Evolutionary conservation across 768 basidiomycete species (phyloP).

Genomic region (Wakefieldia striispora): DNA sequence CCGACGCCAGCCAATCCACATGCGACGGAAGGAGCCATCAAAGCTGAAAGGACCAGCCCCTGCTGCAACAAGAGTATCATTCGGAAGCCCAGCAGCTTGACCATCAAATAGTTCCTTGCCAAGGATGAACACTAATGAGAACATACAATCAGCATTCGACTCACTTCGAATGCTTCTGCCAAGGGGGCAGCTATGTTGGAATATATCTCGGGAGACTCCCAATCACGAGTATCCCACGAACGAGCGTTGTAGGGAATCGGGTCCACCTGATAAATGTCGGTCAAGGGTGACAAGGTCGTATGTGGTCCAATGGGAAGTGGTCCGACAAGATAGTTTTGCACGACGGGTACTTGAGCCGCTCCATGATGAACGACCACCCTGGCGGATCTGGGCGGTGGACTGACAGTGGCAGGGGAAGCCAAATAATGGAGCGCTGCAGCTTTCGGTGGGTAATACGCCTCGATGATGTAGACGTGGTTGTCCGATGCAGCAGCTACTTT

Average conservation of each 20-base stretch:
- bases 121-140: neutral
- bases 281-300: conserved; percentile 42
- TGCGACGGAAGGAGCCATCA: conserved; percentile 57
- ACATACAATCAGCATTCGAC: conserved; percentile 1
- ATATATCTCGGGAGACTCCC: conserved; percentile 28
- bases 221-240: conserved; percentile 31
- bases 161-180: conserved; percentile 41
- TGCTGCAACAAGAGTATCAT: conserved; percentile 49
- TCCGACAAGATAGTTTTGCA: conserved; percentile 57
- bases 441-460: conserved; percentile 50
- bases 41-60: conserved; percentile 53
- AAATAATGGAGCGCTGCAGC: conserved; percentile 46
- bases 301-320: conserved; percentile 47
- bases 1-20: conserved; percentile 50
- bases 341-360: conserved; percentile 36
- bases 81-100: conserved; percentile 39
- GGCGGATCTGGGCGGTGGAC: conserved; percentile 40
- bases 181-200: conserved; percentile 35
- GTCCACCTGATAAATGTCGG: conserved; percentile 51
- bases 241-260: conserved; percentile 56
- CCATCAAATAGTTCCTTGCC: conserved; percentile 50
- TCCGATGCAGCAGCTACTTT: conserved; percentile 37
- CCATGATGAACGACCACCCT: conserved; percentile 54
- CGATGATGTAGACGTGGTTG: conserved; percentile 51
- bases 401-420: conserved; percentile 26